Evolutionary conservation across 2,329 filamentous ascomycete genomes (phyloP), one percentile per base, ranked within the genome.

Genomic region (Fusarium pilosicola): DNA sequence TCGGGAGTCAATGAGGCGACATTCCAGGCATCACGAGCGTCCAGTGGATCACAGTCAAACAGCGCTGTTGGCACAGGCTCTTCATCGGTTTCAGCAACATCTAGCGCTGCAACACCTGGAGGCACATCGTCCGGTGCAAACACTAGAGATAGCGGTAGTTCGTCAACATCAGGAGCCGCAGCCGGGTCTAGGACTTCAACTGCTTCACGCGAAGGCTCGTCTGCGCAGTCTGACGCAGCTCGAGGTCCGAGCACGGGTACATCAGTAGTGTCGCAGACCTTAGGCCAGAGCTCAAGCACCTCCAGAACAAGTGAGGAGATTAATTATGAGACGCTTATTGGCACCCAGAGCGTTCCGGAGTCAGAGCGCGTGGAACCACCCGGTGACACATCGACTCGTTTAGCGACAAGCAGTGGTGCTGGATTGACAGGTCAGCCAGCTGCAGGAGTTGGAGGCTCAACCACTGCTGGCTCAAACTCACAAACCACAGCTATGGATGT

Each of bases 271-370:
- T 51, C 49, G 1, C 57, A 57, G 18, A 15, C 20, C n/a, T 3
- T 10, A 24, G 26, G 17, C 1, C 32, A 26, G 4, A 22, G 32
- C 9, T 36, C 32, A 13, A 38, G 15, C 9, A 7, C 13, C 20
- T 18, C 55, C 1, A 20, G 3, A n/a, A 32, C 12, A 32, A 41
- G 24, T 1, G 42, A 15, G 3, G 42, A 22, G 7, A 15, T 59
- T 6, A 46, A 51, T 1, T 28, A 46, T 6, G 60, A 59, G n/a
- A 70, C 67, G 0, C 20, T 70, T 3, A 5, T 70, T 28, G 61
- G 61, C 0, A 51, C 61, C 4, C 68, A 71, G 36, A 70, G 60
- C 3, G 66, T 70, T 3, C 18, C 65, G 0, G 65, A 70, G 18
- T 65, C 67, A 4, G 67, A 70, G 6, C 51, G 45, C 0, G 66